Percentiles rank a stretch among this genome's conserved stretches.
These are phyloP conservation scores for Neurospora sp. DNA, from an alignment of 495 filamentous ascomycete genomes.

Conservation along the genomic window DNA sequence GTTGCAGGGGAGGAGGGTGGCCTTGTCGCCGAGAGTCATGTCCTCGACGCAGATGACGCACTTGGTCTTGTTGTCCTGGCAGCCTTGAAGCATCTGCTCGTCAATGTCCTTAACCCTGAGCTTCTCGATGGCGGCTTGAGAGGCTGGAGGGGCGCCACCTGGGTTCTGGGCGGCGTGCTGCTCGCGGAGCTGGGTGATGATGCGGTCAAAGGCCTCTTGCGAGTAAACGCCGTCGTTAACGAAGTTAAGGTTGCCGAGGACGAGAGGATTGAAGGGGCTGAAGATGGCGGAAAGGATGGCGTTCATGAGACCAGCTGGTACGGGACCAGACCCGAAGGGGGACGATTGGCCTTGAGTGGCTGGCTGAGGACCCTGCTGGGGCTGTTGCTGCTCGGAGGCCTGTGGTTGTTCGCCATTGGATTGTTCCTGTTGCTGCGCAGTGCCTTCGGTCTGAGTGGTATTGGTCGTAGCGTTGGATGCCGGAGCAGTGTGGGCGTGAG, in stretches of 20 bases:
- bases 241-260: conserved; percentile 73
- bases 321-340: not conserved
- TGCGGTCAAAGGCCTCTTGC: conserved; percentile 77
- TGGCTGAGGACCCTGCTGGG: conserved; percentile 1
- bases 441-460: not conserved
- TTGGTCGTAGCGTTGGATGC: not conserved
- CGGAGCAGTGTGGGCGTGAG: not conserved
- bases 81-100: conserved; percentile 46
- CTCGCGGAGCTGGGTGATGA: conserved; percentile 79
- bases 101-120: conserved; percentile 59
- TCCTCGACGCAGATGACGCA: conserved; percentile 91
- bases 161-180: conserved; percentile 45
- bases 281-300: conserved; percentile 40
- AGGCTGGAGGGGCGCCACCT: conserved; percentile 73
- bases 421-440: not conserved
- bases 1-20: conserved; percentile 68
- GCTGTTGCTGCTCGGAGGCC: not conserved
- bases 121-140: conserved; percentile 57
- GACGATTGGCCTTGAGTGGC: not conserved
- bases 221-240: conserved; percentile 76
- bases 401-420: not conserved
- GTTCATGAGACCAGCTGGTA: not conserved
- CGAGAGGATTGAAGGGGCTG: conserved; percentile 40
- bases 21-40: conserved; percentile 60
- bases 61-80: conserved; percentile 43